phyloP scores from a whole-genome alignment of 2,329 filamentous ascomycete genomes.

The Bipolaris zeicola region DNA sequence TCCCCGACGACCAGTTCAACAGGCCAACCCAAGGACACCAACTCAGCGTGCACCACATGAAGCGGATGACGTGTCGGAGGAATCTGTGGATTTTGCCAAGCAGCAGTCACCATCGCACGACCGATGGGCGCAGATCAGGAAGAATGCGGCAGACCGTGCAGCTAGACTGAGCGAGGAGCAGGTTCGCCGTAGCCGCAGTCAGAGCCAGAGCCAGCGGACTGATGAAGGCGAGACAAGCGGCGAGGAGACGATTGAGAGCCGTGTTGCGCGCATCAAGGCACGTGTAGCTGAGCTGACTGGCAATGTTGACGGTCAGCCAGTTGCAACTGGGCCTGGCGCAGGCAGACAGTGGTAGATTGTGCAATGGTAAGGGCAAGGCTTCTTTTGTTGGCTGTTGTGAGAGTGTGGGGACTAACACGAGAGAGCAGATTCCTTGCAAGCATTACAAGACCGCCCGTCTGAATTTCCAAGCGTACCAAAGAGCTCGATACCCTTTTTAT shows the following conservation, averaged over 20 bases:
- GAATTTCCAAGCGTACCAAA: constrained; percentile 29
- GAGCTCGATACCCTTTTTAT: constrained; percentile 41
- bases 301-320: constrained; percentile 39
- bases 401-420: background rate
- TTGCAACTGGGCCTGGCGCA: constrained; percentile 10
- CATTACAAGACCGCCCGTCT: constrained; percentile 18
- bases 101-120: constrained; percentile 62
- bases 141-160: constrained; percentile 87
- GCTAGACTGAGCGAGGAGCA: constrained; percentile 70
- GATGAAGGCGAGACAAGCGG: constrained; percentile 92
- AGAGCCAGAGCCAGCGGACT: constrained; percentile 62
- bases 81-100: constrained; percentile 47
- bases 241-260: constrained; percentile 95
- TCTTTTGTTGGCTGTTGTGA: too few relatives aligned
- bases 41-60: constrained; percentile 22
- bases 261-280: constrained; percentile 96
- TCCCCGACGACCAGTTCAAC: constrained; percentile 30
- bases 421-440: constrained; percentile 13
- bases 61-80: constrained; percentile 49
- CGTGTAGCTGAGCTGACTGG: constrained; percentile 92
- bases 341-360: constrained; percentile 25
- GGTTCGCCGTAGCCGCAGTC: constrained; percentile 59
- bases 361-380: constrained; percentile 17
- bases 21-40: constrained; percentile 23
- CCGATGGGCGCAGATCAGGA: constrained; percentile 94